A percentile compares a stretch with the other conserved stretches of the same genome.
phyloP scores from a whole-genome alignment of 2,329 filamentous ascomycete genomes.

The Colletotrichum melonis region DNA sequence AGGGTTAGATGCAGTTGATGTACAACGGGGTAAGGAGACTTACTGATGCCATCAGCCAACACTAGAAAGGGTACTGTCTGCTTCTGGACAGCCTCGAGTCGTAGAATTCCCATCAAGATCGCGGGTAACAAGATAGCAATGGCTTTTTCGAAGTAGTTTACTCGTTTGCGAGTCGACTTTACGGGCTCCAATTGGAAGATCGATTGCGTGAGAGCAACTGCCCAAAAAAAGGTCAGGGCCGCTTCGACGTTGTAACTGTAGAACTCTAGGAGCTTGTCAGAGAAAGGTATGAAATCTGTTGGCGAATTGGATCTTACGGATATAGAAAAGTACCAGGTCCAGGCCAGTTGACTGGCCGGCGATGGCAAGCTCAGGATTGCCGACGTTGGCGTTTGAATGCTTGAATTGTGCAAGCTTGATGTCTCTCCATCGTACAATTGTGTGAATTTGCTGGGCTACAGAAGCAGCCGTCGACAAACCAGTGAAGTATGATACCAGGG shows the following conservation, averaged over 20 bases:
- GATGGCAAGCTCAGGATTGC: constrained; percentile 54
- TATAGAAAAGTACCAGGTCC: constrained; percentile 58
- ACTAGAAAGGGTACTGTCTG: constrained; percentile 45
- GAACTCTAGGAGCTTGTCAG: constrained; percentile 51
- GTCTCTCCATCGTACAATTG: constrained; percentile 51
- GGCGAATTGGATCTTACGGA: constrained; percentile 50
- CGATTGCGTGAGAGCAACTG: constrained; percentile 49
- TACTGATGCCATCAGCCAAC: constrained; percentile 51
- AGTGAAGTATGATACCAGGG: constrained; percentile 50
- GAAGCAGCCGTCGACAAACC: constrained; percentile 50
- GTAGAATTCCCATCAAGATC: constrained; percentile 47
- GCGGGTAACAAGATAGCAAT: constrained; percentile 49
- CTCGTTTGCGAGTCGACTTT: constrained; percentile 41
- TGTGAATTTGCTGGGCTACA: constrained; percentile 56
- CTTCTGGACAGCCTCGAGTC: constrained; percentile 42
- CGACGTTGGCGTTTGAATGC: constrained; percentile 46
- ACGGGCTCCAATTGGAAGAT: constrained; percentile 46
- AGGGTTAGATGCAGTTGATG: background rate
- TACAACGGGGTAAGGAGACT: constrained; percentile 30
- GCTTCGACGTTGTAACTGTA: constrained; percentile 63
- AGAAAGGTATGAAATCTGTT: background rate
- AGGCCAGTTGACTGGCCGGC: constrained; percentile 52
- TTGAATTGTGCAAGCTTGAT: constrained; percentile 53
- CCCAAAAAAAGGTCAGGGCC: constrained; percentile 58
- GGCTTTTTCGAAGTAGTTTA: constrained; percentile 45